Conservation (phyloP, 2,329 filamentous ascomycete genomes). For the Trichoderma harzianum region DNA sequence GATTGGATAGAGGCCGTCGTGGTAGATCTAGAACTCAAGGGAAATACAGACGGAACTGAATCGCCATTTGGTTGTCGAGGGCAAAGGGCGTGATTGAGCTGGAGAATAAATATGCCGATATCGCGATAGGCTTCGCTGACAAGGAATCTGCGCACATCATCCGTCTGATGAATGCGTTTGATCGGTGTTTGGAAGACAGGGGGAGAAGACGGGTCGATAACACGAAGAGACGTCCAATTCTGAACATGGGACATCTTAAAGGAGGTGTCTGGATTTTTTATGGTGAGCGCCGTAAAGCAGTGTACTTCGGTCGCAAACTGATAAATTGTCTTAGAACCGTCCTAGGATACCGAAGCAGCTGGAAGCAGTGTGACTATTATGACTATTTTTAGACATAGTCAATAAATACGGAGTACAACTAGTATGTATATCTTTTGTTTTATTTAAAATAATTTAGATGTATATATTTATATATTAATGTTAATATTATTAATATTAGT, state of each 20-base stretch:
- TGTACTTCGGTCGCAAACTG: background rate
- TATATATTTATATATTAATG: background rate
- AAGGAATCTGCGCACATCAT: slow-evolving; percentile 79
- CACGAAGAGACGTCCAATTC: slow-evolving; percentile 34
- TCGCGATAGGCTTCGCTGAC: slow-evolving; percentile 79
- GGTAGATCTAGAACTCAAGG: slow-evolving; percentile 38
- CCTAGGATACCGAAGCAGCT: background rate
- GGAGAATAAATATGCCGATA: slow-evolving; percentile 81
- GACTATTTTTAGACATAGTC: background rate
- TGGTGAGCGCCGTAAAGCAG: background rate
- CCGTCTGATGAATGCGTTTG: slow-evolving; percentile 81
- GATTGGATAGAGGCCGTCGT: slow-evolving; percentile 54
- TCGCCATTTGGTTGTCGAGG: slow-evolving; percentile 54
- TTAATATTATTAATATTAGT: background rate
- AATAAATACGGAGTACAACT: background rate
- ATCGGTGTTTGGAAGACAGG: slow-evolving; percentile 62
- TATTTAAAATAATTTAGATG: background rate
- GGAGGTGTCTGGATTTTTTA: background rate
- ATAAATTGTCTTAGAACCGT: background rate
- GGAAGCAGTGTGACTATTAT: background rate
- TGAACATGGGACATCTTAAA: background rate
- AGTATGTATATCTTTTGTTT: background rate
- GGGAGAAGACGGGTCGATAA: slow-evolving; percentile 47
- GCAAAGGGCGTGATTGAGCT: slow-evolving; percentile 84
- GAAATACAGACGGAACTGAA: slow-evolving; percentile 38